A percentile compares a stretch with the other conserved stretches of the same genome.
Conservation (phyloP, 441 rosid genomes). For the Omphalea diandra region DNA sequence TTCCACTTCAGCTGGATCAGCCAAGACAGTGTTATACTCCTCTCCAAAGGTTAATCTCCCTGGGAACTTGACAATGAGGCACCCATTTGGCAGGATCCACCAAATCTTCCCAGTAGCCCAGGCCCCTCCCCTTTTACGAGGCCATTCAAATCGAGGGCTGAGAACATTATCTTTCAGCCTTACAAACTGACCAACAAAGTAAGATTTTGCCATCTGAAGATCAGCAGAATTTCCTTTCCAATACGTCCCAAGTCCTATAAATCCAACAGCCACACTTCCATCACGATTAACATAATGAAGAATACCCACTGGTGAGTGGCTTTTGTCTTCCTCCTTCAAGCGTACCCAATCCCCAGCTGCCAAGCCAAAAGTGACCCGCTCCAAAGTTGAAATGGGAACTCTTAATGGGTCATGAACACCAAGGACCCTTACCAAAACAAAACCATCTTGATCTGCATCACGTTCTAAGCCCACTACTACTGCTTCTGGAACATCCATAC, state of each 20-base stretch:
- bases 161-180: constrained; percentile 53
- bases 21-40: constrained; percentile 47
- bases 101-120: constrained; percentile 87
- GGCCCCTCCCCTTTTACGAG: constrained; percentile 44
- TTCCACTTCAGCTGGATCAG: constrained; percentile 91
- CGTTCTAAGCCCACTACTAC: constrained; percentile 62
- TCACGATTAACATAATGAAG: constrained; percentile 65
- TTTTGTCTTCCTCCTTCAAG: constrained; percentile 62
- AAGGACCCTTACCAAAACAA: constrained; percentile 73
- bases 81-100: constrained; percentile 69
- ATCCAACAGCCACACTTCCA: constrained; percentile 69
- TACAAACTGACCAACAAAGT: constrained; percentile 71
- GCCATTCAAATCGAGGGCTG: constrained; percentile 86
- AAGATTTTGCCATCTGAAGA: constrained; percentile 75
- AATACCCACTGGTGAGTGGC: constrained; percentile 72
- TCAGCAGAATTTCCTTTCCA: constrained; percentile 74
- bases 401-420: constrained; percentile 76
- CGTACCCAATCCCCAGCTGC: constrained; percentile 93
- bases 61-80: constrained; percentile 78
- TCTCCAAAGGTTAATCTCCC: constrained; percentile 60
- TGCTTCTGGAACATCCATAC: constrained; percentile 84
- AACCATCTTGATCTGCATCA: constrained; percentile 52
- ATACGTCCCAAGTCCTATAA: constrained; percentile 64
- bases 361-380: constrained; percentile 74
- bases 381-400: constrained; percentile 62